phyloP scores from a whole-genome alignment of 306 rosid species.

The Rosa persica region DNA sequence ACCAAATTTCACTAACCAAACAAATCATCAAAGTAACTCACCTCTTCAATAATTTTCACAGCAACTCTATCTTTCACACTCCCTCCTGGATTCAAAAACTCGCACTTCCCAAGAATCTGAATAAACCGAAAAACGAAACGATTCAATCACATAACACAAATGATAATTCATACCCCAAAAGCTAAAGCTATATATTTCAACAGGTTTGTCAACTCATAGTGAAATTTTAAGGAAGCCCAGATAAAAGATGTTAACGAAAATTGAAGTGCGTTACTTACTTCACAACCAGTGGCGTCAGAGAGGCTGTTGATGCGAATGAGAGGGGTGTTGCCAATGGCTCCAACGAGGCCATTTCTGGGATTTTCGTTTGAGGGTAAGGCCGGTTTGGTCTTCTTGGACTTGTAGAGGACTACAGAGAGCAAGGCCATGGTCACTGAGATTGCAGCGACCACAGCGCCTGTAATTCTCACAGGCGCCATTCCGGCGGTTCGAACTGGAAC shows the following conservation, averaged over 20 bases:
- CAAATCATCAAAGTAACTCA: slow-evolving; percentile 16
- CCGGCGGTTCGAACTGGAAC: slow-evolving; percentile 12
- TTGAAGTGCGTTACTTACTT: slow-evolving; percentile 33
- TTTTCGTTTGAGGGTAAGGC: slow-evolving; percentile 24
- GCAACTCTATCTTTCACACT: slow-evolving; percentile 97
- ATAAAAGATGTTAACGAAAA: not conserved
- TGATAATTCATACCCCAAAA: not conserved
- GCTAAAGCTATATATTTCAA: not conserved
- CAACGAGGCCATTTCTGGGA: slow-evolving; percentile 46
- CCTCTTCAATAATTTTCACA: slow-evolving; percentile 81
- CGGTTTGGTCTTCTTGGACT: slow-evolving; percentile 23
- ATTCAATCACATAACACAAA: not conserved
- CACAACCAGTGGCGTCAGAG: slow-evolving; percentile 93
- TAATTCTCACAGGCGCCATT: slow-evolving; percentile 64
- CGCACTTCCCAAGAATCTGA: slow-evolving; percentile 91
- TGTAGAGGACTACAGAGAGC: slow-evolving; percentile 40
- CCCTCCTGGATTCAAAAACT: slow-evolving; percentile 94
- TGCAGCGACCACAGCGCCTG: slow-evolving; percentile 56
- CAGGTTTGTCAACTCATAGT: too few relatives aligned
- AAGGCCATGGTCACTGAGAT: slow-evolving; percentile 37
- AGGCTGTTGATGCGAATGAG: slow-evolving; percentile 85
- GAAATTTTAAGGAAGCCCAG: not conserved
- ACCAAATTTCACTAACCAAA: not conserved
- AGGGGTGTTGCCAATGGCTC: slow-evolving; percentile 87
- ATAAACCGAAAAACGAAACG: slow-evolving; percentile 4